These are phyloP conservation scores for Carex pumila DNA, from an alignment of 176 grass and related monocot species.

Conservation along the genomic window DNA sequence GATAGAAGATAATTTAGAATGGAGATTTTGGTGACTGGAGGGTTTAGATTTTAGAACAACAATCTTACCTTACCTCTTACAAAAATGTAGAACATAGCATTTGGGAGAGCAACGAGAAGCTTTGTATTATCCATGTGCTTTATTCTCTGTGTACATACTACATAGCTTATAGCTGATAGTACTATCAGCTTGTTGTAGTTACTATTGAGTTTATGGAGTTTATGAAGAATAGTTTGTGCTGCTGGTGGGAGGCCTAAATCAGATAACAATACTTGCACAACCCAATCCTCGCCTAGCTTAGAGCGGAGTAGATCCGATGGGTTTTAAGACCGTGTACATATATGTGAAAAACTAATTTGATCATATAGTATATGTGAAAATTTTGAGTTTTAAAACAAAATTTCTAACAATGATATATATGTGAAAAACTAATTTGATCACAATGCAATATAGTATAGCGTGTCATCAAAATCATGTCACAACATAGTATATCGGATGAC, in stretches of 20 bases:
- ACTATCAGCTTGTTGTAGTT: not conserved
- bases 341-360: too few species aligned
- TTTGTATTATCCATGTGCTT: not conserved
- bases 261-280: not conserved
- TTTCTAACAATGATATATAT: too few species aligned
- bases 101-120: not conserved
- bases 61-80: not conserved
- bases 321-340: too few species aligned
- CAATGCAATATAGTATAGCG: too few species aligned
- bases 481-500: too few species aligned
- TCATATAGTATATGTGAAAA: too few species aligned
- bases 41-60: not conserved
- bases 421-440: too few species aligned
- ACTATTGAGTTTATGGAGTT: not conserved
- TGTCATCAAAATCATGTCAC: too few species aligned
- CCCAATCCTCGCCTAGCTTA: not conserved
- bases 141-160: not conserved
- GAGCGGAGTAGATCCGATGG: too few species aligned
- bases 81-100: not conserved
- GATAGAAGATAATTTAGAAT: not conserved
- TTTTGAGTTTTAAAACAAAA: too few species aligned
- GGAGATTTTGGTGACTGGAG: not conserved
- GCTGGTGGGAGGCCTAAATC: not conserved
- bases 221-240: not conserved
- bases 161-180: not conserved